These are phyloP conservation scores for Nadsonia fulvescens DNA, from an alignment of 805 yeast genomes.

Conservation along the genomic window DNA sequence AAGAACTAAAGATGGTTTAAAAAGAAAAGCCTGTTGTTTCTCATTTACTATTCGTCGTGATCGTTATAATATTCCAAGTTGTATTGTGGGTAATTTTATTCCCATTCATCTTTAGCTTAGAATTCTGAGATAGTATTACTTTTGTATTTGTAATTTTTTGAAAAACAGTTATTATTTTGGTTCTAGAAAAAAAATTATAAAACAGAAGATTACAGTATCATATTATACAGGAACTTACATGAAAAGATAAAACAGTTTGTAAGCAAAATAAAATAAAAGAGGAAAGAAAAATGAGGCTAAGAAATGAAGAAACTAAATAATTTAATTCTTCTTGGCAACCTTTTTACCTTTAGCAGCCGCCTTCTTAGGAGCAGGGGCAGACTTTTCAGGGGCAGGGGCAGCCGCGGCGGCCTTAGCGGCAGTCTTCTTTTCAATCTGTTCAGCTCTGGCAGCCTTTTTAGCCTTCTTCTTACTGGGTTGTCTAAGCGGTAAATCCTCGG, in stretches of 20 bases:
- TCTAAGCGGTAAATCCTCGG: no score
- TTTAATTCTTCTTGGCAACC: no score
- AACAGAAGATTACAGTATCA: conserved; percentile 6
- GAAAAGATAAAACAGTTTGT: no score
- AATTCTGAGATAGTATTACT: no score
- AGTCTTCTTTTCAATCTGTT: conserved; percentile 6
- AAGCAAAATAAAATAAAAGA: no score
- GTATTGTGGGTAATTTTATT: conserved; percentile 88
- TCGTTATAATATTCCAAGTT: conserved; percentile 84
- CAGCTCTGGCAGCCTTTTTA: conserved; percentile 30
- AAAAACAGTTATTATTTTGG: conserved; percentile 1
- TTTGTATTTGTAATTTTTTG: background rate
- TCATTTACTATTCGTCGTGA: conserved; percentile 88
- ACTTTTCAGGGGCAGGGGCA: conserved; percentile 2
- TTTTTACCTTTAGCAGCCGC: conserved; percentile 6
- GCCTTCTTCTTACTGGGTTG: conserved; percentile 40
- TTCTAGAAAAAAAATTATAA: background rate
- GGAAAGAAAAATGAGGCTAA: no score
- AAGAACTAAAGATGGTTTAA: conserved; percentile 64
- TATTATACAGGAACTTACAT: no score
- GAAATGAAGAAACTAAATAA: no score
- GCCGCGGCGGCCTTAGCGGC: no score
- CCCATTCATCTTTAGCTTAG: conserved; percentile 34
- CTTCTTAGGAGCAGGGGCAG: conserved; percentile 17
- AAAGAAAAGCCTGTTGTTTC: conserved; percentile 74